These are phyloP conservation scores for Noccaea caerulescens DNA, from an alignment of 345 rosid species.

Conservation along the genomic window DNA sequence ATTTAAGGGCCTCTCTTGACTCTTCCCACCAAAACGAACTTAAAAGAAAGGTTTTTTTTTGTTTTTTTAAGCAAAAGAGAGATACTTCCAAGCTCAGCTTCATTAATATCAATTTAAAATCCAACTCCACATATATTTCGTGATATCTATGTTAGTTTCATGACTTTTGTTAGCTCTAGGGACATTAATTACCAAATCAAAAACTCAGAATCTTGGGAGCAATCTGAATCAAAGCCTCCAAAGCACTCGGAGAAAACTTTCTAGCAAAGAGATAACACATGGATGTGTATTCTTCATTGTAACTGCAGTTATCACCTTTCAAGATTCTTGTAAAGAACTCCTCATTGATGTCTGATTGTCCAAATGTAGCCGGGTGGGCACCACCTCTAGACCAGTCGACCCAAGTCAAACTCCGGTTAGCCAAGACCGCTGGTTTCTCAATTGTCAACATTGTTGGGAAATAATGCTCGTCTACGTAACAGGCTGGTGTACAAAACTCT, in stretches of 20 bases:
- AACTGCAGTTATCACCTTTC: constrained; percentile 52
- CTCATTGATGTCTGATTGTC: constrained; percentile 62
- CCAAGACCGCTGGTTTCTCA: constrained; percentile 56
- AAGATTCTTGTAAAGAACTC: constrained; percentile 61
- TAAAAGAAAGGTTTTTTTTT: too few species aligned
- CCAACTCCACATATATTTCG: background rate
- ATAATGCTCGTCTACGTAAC: constrained; percentile 92
- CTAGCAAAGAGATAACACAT: constrained; percentile 71
- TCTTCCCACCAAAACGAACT: too few species aligned
- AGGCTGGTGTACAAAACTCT: constrained; percentile 71
- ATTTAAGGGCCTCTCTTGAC: too few species aligned
- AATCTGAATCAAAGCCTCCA: constrained; percentile 63
- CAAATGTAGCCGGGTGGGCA: constrained; percentile 88
- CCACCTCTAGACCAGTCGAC: constrained; percentile 99
- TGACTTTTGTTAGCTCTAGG: background rate
- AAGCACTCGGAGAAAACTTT: constrained; percentile 74
- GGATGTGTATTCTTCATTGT: constrained; percentile 55
- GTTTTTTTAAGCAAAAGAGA: background rate
- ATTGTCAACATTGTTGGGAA: constrained; percentile 92
- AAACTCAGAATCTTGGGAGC: constrained; percentile 55
- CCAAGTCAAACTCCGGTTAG: constrained; percentile 88
- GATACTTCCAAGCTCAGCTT: background rate
- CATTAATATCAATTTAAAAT: background rate
- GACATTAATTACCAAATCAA: background rate
- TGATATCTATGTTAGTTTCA: background rate